Evolutionary conservation across 2,329 filamentous ascomycete species (phyloP).

Genomic region (Cercospora zeina): DNA sequence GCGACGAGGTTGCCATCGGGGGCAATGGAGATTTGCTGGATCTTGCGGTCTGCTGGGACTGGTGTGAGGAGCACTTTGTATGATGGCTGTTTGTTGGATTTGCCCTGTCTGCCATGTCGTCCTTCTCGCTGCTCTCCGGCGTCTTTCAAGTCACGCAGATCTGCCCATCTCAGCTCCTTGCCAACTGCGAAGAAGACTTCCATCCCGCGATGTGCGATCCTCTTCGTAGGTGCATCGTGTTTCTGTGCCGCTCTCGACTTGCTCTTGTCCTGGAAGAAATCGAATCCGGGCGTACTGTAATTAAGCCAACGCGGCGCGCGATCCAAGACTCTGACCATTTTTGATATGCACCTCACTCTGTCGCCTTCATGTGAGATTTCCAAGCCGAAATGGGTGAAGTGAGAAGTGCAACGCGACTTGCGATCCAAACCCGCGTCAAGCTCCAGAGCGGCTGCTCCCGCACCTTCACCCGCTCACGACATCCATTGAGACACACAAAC

Average conservation of each 20-base stretch:
- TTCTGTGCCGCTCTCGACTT: slow-evolving; percentile 1
- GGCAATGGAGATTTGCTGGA: slow-evolving; percentile 81
- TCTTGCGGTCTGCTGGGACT: slow-evolving; percentile 66
- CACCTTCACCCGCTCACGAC: slow-evolving; percentile 5
- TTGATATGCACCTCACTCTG: not conserved
- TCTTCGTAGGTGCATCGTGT: slow-evolving; percentile 53
- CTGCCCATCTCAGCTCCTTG: slow-evolving; percentile 88
- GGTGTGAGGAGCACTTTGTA: slow-evolving; percentile 64
- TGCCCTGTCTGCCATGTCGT: slow-evolving; percentile 18
- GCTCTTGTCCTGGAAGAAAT: slow-evolving; percentile 62
- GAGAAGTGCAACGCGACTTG: slow-evolving; percentile 13
- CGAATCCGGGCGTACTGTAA: slow-evolving; percentile 71
- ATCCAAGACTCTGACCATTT: slow-evolving; percentile 82
- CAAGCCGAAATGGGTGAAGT: not conserved
- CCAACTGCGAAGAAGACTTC: slow-evolving; percentile 88
- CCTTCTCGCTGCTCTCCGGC: slow-evolving; percentile 24
- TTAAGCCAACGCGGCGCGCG: slow-evolving; percentile 88
- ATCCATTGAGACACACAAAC: not conserved
- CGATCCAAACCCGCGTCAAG: slow-evolving; percentile 21
- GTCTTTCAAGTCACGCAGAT: slow-evolving; percentile 77
- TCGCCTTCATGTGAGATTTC: not conserved
- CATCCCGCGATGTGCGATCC: slow-evolving; percentile 76
- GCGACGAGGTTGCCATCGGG: slow-evolving; percentile 80
- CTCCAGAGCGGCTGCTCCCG: slow-evolving; percentile 7
- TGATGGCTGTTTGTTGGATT: slow-evolving; percentile 4